Conservation (phyloP, 2,329 filamentous ascomycete genomes). For the Aspergillus terreus region DNA sequence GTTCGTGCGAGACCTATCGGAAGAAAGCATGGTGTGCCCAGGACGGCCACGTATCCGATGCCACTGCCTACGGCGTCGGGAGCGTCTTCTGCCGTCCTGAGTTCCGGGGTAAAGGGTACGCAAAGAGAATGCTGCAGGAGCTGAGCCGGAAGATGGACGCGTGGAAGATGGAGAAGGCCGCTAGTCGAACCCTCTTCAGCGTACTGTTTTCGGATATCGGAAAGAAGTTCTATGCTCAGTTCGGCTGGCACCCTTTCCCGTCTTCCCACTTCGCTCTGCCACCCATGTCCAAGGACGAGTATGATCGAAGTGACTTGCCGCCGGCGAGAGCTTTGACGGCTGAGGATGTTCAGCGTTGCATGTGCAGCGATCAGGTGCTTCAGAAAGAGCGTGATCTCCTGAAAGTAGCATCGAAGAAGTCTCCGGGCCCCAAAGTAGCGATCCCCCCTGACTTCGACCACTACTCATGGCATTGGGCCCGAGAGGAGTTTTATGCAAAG, state of each 20-base stretch:
- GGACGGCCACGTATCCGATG: slow-evolving; percentile 54
- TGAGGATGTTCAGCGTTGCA: slow-evolving; percentile 29
- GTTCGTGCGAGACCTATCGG: slow-evolving; percentile 55
- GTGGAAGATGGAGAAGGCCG: slow-evolving; percentile 47
- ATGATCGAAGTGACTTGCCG: slow-evolving; percentile 21
- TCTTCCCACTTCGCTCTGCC: slow-evolving; percentile 69
- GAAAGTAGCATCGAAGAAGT: slow-evolving; percentile 41
- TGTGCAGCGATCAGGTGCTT: slow-evolving; percentile 63
- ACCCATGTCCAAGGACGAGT: slow-evolving; percentile 30
- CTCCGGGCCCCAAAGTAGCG: slow-evolving; percentile 55
- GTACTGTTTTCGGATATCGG: slow-evolving; percentile 86
- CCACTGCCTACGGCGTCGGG: slow-evolving; percentile 66
- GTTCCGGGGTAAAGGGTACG: slow-evolving; percentile 71
- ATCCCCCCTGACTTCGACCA: slow-evolving; percentile 65
- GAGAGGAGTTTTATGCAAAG: slow-evolving; percentile 73
- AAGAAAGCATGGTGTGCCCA: slow-evolving; percentile 43
- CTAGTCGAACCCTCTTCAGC: slow-evolving; percentile 59
- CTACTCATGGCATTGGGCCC: slow-evolving; percentile 72
- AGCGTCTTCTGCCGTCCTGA: slow-evolving; percentile 72
- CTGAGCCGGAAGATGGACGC: slow-evolving; percentile 54
- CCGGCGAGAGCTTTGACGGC: slow-evolving; percentile 29
- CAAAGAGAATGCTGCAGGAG: slow-evolving; percentile 68
- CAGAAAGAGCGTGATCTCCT: slow-evolving; percentile 62
- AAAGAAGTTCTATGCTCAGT: slow-evolving; percentile 71
- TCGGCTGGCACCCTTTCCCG: slow-evolving; percentile 72